Evolutionary conservation across 2,329 filamentous ascomycete species (phyloP).

Genomic region (Claviceps monticola): DNA sequence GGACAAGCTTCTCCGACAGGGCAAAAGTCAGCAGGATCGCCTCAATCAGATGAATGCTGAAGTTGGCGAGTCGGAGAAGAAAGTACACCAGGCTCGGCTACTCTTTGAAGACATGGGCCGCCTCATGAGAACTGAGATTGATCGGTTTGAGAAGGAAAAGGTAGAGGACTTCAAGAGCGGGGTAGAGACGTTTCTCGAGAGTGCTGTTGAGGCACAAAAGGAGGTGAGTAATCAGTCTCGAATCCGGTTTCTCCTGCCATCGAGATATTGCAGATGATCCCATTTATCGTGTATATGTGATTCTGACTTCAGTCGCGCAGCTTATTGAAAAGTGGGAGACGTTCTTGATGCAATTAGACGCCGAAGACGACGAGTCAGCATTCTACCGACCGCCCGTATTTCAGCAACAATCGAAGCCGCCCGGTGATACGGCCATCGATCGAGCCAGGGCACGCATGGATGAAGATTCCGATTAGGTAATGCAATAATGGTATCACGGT

Average conservation of each 20-base stretch:
- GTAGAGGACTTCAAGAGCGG: conserved; percentile 98
- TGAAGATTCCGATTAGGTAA: conserved; percentile 38
- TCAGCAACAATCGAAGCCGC: conserved; percentile 32
- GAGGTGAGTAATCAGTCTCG: conserved; percentile 47
- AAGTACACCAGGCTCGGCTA: conserved; percentile 77
- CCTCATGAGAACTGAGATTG: conserved; percentile 79
- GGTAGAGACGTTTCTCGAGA: conserved; percentile 93
- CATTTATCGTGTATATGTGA: not conserved
- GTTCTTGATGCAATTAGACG: conserved; percentile 89
- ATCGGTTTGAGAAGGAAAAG: conserved; percentile 91
- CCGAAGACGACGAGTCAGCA: conserved; percentile 68
- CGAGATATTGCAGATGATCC: not conserved
- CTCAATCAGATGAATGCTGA: conserved; percentile 86
- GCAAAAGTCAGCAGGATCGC: conserved; percentile 89
- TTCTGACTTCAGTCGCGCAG: conserved; percentile 19
- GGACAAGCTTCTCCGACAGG: conserved; percentile 89
- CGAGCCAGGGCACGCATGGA: conserved; percentile 44
- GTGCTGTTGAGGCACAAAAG: conserved; percentile 94
- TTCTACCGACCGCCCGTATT: conserved; percentile 53
- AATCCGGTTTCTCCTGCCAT: conserved; percentile 8
- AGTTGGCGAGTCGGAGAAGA: conserved; percentile 87
- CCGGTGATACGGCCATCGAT: conserved; percentile 46
- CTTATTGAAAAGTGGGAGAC: conserved; percentile 92
- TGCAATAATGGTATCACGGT: conserved; percentile 3
- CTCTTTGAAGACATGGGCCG: conserved; percentile 96